Conservation (phyloP, 805 yeast species). For the Cyberlindnera galapagoensis region DNA sequence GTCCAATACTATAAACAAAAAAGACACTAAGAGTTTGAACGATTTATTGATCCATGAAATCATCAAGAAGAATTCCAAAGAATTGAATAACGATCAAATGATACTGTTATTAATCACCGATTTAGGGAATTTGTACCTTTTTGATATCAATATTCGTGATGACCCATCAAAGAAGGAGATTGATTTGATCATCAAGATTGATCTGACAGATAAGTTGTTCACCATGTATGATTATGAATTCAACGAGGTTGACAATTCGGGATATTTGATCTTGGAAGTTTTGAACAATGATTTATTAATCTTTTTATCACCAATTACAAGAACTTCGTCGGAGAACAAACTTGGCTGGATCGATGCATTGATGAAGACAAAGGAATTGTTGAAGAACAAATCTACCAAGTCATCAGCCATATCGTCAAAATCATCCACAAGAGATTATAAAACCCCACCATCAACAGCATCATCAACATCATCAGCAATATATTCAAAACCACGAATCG, state of each 20-base stretch:
- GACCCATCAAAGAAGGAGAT: slow-evolving; percentile 11
- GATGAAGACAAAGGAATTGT: slow-evolving; percentile 55
- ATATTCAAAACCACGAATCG: slow-evolving; percentile 4
- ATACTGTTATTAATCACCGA: slow-evolving; percentile 28
- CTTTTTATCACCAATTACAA: slow-evolving; percentile 38
- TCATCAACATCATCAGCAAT: slow-evolving; percentile 3
- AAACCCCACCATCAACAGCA: slow-evolving; percentile 5
- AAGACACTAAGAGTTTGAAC: slow-evolving; percentile 11
- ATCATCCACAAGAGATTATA: too few relatives aligned
- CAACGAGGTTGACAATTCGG: slow-evolving; percentile 49
- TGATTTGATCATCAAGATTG: slow-evolving; percentile 28
- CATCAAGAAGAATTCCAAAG: slow-evolving; percentile 20
- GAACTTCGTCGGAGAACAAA: slow-evolving; percentile 30
- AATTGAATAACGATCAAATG: slow-evolving; percentile 16
- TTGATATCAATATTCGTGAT: slow-evolving; percentile 21
- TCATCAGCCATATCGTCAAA: slow-evolving; percentile 1
- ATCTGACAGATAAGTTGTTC: slow-evolving; percentile 43
- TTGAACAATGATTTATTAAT: slow-evolving; percentile 51
- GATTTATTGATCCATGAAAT: slow-evolving; percentile 28
- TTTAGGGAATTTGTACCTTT: slow-evolving; percentile 27
- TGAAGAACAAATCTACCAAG: slow-evolving; percentile 23
- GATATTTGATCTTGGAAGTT: slow-evolving; percentile 60
- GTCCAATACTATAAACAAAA: too few relatives aligned
- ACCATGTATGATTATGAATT: slow-evolving; percentile 81
- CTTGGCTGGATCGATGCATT: slow-evolving; percentile 68